Evolutionary conservation across 371 early-diverging fungal genomes (phyloP), one percentile per base, ranked within the genome.

Genomic region (Rhizomucor miehei): DNA sequence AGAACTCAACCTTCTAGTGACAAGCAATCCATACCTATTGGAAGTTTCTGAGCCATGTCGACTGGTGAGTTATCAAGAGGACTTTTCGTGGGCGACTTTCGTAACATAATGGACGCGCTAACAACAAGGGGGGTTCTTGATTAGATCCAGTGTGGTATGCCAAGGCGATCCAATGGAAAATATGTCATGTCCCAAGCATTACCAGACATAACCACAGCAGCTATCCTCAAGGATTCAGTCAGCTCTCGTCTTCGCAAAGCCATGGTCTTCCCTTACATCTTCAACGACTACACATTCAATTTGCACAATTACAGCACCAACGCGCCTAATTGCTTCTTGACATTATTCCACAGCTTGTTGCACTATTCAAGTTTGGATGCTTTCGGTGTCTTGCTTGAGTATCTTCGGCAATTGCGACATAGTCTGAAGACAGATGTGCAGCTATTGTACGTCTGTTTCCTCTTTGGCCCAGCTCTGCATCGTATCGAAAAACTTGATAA

Each of bases 401-500:
- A 70, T 35, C 51, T 70, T 14, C 65, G 67, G 17, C 45, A 52
- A n/a, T 47, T 75, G 14, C 40, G 76, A 16, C 56, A 57, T 1
- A 35, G 35, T 3, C 61, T 90, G 34, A 67, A 73, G 38, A 84
- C 89, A 0, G 90, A 91, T 63, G 79, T 82, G 3, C 91, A 91
- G 56, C 59, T 90, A 16, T 69, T 90, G 19, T 91, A 89, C 50
- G 64, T 90, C 44, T 87, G 88, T 54, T 84, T 87, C 11, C 60
- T 89, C 45, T 60, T 90, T 39, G 90, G 89, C 0, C 91, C 91
- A 0, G 69, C 86, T 16, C 65, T 90, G 24, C 86, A 89, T 66
- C 81, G 91, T 23, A 79, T 90, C 40, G 87, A 85, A 57, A 82
- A 84, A 45, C 35, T 70, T 35, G 67, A 74, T 48, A 64, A 57